Conservation (phyloP, 768 basidiomycete genomes). For the Podaxis sp. region DNA sequence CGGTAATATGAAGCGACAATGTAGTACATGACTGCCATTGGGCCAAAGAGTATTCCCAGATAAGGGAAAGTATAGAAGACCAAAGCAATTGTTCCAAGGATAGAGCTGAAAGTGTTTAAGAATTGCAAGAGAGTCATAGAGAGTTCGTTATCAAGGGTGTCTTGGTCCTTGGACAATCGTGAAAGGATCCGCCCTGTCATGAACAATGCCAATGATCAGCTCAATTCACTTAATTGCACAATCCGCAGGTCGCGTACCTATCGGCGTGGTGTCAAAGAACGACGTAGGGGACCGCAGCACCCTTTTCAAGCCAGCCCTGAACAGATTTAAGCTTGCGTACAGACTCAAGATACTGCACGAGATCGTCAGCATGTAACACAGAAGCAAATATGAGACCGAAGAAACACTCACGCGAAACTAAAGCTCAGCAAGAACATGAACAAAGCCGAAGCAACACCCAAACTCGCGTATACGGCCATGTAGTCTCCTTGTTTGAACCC, state of each 20-base stretch:
- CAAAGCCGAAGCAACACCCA: slow-evolving; percentile 49
- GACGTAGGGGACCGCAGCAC: slow-evolving; percentile 61
- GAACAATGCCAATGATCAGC: neutral
- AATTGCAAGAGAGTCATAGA: slow-evolving; percentile 48
- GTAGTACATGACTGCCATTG: slow-evolving; percentile 52
- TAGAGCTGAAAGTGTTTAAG: slow-evolving; percentile 35
- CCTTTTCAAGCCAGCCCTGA: slow-evolving; percentile 50
- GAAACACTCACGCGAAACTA: slow-evolving; percentile 40
- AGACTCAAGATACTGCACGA: slow-evolving; percentile 34
- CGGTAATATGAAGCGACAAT: slow-evolving; percentile 55
- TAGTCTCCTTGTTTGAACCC: slow-evolving; percentile 63
- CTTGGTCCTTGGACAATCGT: slow-evolving; percentile 60
- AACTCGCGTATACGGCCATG: slow-evolving; percentile 56
- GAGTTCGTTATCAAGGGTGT: slow-evolving; percentile 52
- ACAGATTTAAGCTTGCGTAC: slow-evolving; percentile 46
- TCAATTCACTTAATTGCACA: neutral
- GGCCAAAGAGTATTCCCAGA: slow-evolving; percentile 62
- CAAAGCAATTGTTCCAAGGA: slow-evolving; percentile 54
- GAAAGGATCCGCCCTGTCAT: slow-evolving; percentile 52
- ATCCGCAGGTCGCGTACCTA: slow-evolving; percentile 36
- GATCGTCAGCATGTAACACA: neutral
- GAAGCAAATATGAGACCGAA: neutral
- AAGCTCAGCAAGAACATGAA: slow-evolving; percentile 49
- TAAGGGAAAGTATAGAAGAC: slow-evolving; percentile 69
- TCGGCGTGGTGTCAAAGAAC: slow-evolving; percentile 75